phyloP scores from a whole-genome alignment of 2,329 filamentous ascomycete species.

The Bipolaris sorokiniana region DNA sequence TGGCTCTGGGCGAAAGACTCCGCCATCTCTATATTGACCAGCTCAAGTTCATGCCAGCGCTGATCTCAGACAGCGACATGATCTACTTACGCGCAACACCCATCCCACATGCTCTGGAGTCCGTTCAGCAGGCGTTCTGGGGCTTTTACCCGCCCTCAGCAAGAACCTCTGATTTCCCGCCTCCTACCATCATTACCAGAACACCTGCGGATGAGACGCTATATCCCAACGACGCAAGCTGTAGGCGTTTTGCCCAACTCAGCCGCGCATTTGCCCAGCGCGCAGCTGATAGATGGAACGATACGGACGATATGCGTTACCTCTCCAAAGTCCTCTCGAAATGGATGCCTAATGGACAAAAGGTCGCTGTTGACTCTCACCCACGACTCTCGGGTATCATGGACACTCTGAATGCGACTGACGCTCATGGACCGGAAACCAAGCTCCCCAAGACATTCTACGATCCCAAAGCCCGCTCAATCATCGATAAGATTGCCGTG shows the following conservation, averaged over 20 bases:
- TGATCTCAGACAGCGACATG: constrained; percentile 51
- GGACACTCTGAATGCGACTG: constrained; percentile 90
- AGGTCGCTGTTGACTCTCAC: constrained; percentile 80
- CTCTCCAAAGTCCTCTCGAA: constrained; percentile 77
- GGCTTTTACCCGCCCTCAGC: constrained; percentile 56
- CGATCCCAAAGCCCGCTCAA: constrained; percentile 70
- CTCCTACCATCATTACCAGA: constrained; percentile 54
- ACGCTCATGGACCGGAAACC: constrained; percentile 81
- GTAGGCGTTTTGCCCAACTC: constrained; percentile 56
- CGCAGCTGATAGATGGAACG: constrained; percentile 56
- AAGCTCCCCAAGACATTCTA: constrained; percentile 86
- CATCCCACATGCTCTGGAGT: constrained; percentile 58
- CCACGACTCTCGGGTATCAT: constrained; percentile 88
- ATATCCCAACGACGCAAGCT: constrained; percentile 58
- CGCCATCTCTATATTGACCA: constrained; percentile 59
- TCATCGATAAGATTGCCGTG: constrained; percentile 74
- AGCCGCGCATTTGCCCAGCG: constrained; percentile 56
- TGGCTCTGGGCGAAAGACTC: constrained; percentile 56
- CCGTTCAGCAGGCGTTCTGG: constrained; percentile 57
- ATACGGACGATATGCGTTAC: constrained; percentile 80
- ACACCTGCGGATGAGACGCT: constrained; percentile 57
- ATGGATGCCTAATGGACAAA: constrained; percentile 77
- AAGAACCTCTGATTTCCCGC: constrained; percentile 51
- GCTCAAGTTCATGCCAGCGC: constrained; percentile 55
- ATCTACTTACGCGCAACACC: constrained; percentile 57